Base-by-base conservation (phyloP, 805 yeast genomes). In the Saturnispora quitensis region DNA sequence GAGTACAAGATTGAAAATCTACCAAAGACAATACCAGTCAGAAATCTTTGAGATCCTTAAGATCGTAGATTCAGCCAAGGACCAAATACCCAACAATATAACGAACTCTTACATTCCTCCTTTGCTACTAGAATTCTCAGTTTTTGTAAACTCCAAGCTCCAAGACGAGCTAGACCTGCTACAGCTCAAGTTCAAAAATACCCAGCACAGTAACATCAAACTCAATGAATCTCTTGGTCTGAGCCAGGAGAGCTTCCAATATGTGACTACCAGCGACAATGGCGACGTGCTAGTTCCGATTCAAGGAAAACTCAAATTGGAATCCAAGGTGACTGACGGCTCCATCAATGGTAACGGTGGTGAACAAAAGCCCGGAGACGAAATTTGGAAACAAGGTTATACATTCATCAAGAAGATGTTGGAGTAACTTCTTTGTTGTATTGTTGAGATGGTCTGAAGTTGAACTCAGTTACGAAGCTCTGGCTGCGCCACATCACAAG, bases 161-260 rank as follows among this genome's bases (percentile, higher is more conserved):
- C 31, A 40, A 24, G 44, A 24, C 15, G 31, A 40, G n/a, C 7
- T 40, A 4, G 44, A 25, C 22, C 13, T 40, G 25, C 25, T 40
- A 40, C 31, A 40, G 13, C 25, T 40, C 4, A 24, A 24, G 24
- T 40, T 40, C 28, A 40, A 24, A 6, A 24, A 24, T 24, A 40
- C 31, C 31, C 44, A 13, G 25, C 25, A 24, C 5, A 38, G 42
- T 12, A 38, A 38, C 42, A 20, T 18, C 42, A 38, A 38, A 38
- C 42, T 38, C 13, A 18, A 17, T 10, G 42, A 38, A 6, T 38
- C 42, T 38, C 42, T 38, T 24, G 44, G 44, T 1, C 25, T 40
- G 38, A 44, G 47, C 24, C 52, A 50, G 17, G 58, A 53, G 33
- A 64, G 66, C 40, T 52, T 63, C 56, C 67, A 64, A 27, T 64